These are phyloP conservation scores for Xylariomycetidae sp. DNA, from an alignment of 2,329 filamentous ascomycete genomes.

Conservation along the genomic window DNA sequence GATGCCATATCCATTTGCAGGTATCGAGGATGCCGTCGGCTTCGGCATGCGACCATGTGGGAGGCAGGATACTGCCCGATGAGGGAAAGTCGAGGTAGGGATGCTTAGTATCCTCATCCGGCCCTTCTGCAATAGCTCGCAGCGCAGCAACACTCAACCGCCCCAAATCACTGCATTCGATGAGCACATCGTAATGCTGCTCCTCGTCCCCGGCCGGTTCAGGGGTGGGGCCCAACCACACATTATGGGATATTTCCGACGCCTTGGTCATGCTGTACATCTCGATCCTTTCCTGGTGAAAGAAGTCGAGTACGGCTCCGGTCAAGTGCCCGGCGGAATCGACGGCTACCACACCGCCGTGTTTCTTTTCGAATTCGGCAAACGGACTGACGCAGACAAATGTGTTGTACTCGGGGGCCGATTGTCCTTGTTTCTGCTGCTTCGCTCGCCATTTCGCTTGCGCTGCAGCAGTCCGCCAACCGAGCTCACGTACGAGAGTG, in stretches of 20 bases:
- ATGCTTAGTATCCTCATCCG: slow-evolving; percentile 34
- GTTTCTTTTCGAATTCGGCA: slow-evolving; percentile 61
- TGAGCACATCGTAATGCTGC: slow-evolving; percentile 70
- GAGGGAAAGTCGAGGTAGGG: slow-evolving; percentile 74
- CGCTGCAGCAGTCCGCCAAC: slow-evolving; percentile 64
- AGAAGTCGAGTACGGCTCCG: slow-evolving; percentile 79
- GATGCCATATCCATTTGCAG: slow-evolving; percentile 82
- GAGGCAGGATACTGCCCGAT: slow-evolving; percentile 84
- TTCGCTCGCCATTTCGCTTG: slow-evolving; percentile 69
- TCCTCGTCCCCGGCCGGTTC: slow-evolving; percentile 57
- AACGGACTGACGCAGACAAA: slow-evolving; percentile 68
- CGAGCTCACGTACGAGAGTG: slow-evolving; percentile 55
- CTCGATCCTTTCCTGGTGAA: slow-evolving; percentile 79
- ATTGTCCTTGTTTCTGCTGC: slow-evolving; percentile 49
- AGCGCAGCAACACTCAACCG: slow-evolving; percentile 66
- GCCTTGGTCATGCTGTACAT: slow-evolving; percentile 92
- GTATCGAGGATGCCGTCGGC: slow-evolving; percentile 79
- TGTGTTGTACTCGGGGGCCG: slow-evolving; percentile 69
- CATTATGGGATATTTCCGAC: slow-evolving; percentile 82
- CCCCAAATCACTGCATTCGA: slow-evolving; percentile 84
- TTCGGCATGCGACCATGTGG: slow-evolving; percentile 76
- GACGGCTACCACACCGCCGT: slow-evolving; percentile 67
- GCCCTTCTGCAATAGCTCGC: slow-evolving; percentile 52
- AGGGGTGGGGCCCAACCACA: slow-evolving; percentile 84
- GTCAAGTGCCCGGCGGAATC: slow-evolving; percentile 67